Conservation (phyloP, 441 rosid genomes). For the Arabidopsis lyrata region DNA sequence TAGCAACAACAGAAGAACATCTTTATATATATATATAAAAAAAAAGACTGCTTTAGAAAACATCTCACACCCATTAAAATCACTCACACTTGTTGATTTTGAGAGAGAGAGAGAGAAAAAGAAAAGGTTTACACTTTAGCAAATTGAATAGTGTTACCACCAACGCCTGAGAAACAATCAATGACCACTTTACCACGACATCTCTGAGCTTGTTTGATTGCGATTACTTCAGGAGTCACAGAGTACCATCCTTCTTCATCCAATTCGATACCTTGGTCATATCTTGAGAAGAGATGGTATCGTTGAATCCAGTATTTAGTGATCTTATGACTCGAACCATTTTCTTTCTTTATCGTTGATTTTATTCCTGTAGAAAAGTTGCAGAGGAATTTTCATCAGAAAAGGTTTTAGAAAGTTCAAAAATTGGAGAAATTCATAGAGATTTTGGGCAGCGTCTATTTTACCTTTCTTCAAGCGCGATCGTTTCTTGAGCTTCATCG, state of each 20-base stretch:
- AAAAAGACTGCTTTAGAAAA: not conserved
- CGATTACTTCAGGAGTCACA: conserved; percentile 56
- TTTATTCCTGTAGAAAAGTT: not conserved
- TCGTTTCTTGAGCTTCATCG: conserved; percentile 24
- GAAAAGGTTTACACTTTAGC: conserved; percentile 44
- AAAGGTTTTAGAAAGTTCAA: not conserved
- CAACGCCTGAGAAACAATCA: conserved; percentile 60
- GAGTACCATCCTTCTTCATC: conserved; percentile 66
- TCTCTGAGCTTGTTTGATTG: conserved; percentile 51
- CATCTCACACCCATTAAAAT: not conserved
- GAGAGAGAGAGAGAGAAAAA: not conserved
- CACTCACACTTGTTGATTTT: not conserved
- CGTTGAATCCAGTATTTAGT: conserved; percentile 53
- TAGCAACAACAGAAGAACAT: conserved; percentile 54
- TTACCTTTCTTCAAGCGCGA: conserved; percentile 24
- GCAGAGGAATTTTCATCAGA: not conserved
- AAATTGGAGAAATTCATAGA: not conserved
- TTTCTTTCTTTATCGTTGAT: conserved; percentile 5
- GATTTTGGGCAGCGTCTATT: not conserved
- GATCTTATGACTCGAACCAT: conserved; percentile 33
- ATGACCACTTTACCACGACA: conserved; percentile 50
- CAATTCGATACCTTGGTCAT: conserved; percentile 52
- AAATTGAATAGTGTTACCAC: conserved; percentile 64
- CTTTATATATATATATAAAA: conserved; percentile 21
- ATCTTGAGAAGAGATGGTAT: conserved; percentile 55